Base-by-base conservation (phyloP, 768 basidiomycete species). In the Hygrophoropsis aurantiaca region DNA sequence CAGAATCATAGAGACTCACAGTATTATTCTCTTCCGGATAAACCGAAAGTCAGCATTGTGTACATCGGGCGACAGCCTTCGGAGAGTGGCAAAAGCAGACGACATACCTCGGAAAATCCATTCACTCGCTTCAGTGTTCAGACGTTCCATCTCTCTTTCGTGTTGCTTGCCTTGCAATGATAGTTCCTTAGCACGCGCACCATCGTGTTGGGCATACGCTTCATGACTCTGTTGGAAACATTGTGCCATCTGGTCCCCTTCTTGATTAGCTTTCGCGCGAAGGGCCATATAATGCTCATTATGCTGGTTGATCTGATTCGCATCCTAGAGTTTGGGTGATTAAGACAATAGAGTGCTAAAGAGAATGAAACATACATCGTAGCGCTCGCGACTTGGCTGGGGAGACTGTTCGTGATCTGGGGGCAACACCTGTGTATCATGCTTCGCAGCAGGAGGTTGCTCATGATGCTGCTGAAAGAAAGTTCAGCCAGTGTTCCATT, bases 131-230 rank as follows among this genome's bases (percentile, higher is more conserved):
- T 94, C 69, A 49, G 75, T 75, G 62, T 97, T 93, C 51, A 92
- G 66, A 40, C 75, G 64, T 52, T 87, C 84, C 86, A 94, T 94
- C 58, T 80, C 77, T 4, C 73, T 65, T 64, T 90, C 80, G 62
- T 94, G 89, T 33, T 73, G 72, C 62, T 92, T 90, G 15, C 93
- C 94, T 62, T 92, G 58, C 48, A 82, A 79, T 15, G 85, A 89
- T 19, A 97, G 74, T 41, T 87, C 74, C 66, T 97, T 94, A 18
- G 94, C 94, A 25, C 69, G 68, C 0, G 82, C 90, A 11, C 90
- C 84, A 54, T 97, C 82, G 3, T 87, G 80, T 1, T 72, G 69
- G 37, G 71, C 64, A 59, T 93, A 95, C 0, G 91, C 90, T 50
- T 81, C 72, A 57, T 89, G 87, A 53, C 87, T 85, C 57, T 82